A percentile compares a stretch with the other conserved stretches of the same genome.
phyloP scores from a whole-genome alignment of 306 rosid genomes.

The Fagus sylvatica region DNA sequence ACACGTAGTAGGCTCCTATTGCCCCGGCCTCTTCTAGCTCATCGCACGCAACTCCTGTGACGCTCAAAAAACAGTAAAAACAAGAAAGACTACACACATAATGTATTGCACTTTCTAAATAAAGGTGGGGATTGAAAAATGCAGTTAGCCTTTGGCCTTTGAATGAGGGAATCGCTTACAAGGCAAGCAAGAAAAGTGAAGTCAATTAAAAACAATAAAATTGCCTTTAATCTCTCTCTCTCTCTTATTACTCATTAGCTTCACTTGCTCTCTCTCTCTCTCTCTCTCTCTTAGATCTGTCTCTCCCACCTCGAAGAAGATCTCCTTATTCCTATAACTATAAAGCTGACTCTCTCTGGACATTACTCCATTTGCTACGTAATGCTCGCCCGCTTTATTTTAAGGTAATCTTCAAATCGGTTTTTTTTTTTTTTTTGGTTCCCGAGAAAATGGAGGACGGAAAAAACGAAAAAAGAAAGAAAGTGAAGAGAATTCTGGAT shows the following conservation, averaged over 20 bases:
- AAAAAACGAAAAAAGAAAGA: background rate
- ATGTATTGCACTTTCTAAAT: conserved; percentile 19
- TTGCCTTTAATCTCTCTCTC: conserved; percentile 11
- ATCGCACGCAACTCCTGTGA: conserved; percentile 34
- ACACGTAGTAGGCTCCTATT: background rate
- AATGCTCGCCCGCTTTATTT: conserved; percentile 49
- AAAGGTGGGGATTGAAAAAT: conserved; percentile 47
- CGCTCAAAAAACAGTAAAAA: background rate
- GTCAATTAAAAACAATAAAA: background rate
- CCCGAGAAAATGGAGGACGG: conserved; percentile 12
- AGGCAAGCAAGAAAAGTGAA: conserved; percentile 61
- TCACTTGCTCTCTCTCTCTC: conserved; percentile 21
- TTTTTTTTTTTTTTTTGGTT: conserved; percentile 26
- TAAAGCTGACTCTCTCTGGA: conserved; percentile 16
- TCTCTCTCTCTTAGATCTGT: conserved; percentile 59
- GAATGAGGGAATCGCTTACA: conserved; percentile 73
- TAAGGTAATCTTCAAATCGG: conserved; percentile 45
- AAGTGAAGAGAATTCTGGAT: too few species aligned
- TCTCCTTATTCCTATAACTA: conserved; percentile 14
- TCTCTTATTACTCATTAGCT: conserved; percentile 8
- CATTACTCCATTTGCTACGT: conserved; percentile 26
- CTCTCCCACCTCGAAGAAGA: conserved; percentile 35
- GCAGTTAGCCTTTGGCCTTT: conserved; percentile 49
- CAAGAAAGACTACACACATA: too few species aligned
- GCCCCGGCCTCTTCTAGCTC: conserved; percentile 10